Evolutionary conservation across 2,329 filamentous ascomycete genomes (phyloP).

Genomic region (Neonectria sp.): DNA sequence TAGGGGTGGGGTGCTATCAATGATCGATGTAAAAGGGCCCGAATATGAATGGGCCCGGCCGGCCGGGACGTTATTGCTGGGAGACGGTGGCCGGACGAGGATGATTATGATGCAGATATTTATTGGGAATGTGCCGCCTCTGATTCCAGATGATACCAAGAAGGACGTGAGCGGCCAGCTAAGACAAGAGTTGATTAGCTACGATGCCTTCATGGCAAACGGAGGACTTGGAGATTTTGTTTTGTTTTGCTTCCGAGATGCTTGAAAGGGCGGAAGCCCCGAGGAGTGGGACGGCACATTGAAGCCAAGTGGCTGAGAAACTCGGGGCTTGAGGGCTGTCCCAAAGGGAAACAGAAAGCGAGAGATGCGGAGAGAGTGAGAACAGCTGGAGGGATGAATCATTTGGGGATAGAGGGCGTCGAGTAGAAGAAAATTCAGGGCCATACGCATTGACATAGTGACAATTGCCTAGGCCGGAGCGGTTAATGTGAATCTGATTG

Average conservation of each 20-base stretch:
- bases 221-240: constrained; percentile 34
- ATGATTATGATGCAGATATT: constrained; percentile 40
- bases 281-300: constrained; percentile 12
- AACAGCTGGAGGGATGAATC: constrained; percentile 7
- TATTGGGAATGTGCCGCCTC: constrained; percentile 38
- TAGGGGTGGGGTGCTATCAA: constrained; percentile 54
- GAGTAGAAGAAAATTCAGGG: constrained; percentile 29
- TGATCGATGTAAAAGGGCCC: constrained; percentile 22
- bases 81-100: constrained; percentile 26
- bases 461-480: background rate
- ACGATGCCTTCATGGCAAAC: constrained; percentile 25
- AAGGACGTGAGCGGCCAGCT: constrained; percentile 33
- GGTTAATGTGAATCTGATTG: background rate
- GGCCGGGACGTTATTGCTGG: constrained; percentile 33
- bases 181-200: constrained; percentile 28
- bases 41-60: constrained; percentile 16
- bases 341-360: constrained; percentile 8
- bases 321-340: constrained; percentile 7
- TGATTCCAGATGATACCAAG: constrained; percentile 46
- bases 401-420: constrained; percentile 31
- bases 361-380: background rate
- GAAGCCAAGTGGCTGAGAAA: background rate
- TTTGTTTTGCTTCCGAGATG: constrained; percentile 22
- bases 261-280: constrained; percentile 16
- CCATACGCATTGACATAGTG: constrained; percentile 13